A percentile compares a stretch with the other conserved stretches of the same genome.
These are phyloP conservation scores for Tylopilus subfusipes DNA, from an alignment of 768 basidiomycete species.

Conservation along the genomic window DNA sequence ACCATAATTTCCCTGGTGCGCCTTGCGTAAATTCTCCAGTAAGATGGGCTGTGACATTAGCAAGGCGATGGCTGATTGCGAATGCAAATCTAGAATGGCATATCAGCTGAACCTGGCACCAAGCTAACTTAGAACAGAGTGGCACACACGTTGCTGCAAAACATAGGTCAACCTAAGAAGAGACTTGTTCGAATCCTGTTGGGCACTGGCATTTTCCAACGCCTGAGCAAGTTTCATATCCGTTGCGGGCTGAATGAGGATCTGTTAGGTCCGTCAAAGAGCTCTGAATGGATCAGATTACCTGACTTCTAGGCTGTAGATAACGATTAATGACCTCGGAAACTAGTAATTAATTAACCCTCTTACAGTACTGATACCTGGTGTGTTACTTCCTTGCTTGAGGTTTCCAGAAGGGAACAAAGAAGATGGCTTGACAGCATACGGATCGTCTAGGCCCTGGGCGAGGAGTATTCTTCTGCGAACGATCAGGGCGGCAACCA, in stretches of 20 bases:
- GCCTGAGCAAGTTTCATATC: conserved; percentile 60
- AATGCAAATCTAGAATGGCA: conserved; percentile 55
- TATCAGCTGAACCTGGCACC: neutral
- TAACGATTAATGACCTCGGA: conserved; percentile 1
- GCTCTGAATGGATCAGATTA: conserved; percentile 7
- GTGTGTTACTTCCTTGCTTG: conserved; percentile 24
- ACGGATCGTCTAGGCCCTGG: conserved; percentile 75
- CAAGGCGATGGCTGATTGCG: conserved; percentile 79
- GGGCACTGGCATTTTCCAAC: conserved; percentile 71
- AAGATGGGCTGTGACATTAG: conserved; percentile 77
- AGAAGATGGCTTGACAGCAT: conserved; percentile 41
- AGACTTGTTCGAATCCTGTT: conserved; percentile 75
- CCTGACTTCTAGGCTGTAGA: conserved; percentile 29
- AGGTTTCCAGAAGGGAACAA: conserved; percentile 4
- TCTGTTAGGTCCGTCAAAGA: conserved; percentile 5
- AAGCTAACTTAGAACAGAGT: neutral
- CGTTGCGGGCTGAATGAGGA: conserved; percentile 35
- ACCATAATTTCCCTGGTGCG: conserved; percentile 89
- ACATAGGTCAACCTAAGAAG: conserved; percentile 76
- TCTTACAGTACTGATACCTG: conserved; percentile 51
- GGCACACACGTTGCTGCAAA: conserved; percentile 65
- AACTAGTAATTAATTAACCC: neutral
- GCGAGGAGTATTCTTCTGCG: conserved; percentile 69
- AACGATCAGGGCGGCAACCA: conserved; percentile 89
- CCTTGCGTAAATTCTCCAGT: conserved; percentile 84